Evolutionary conservation across 768 basidiomycete species (phyloP).

Genomic region (Agrocybe praecox): DNA sequence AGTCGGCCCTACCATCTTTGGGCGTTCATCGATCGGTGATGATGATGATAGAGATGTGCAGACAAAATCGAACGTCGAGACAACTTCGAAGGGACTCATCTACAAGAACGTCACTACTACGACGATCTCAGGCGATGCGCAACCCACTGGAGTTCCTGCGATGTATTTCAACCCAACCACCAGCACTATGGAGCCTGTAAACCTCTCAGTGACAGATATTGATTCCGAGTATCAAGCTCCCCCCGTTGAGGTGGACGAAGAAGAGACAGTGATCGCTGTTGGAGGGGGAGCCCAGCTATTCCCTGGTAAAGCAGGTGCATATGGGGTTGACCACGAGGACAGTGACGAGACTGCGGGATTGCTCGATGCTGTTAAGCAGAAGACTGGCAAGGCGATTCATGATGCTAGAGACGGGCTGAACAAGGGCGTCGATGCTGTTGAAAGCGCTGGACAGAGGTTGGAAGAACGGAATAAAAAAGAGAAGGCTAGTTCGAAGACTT

Average conservation of each 20-base stretch:
- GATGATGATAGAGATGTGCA: conserved; percentile 13
- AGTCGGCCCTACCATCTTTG: conserved; percentile 24
- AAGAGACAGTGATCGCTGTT: conserved; percentile 34
- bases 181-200: conserved; percentile 6
- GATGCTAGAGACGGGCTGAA: conserved; percentile 10
- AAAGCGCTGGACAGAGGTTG: conserved; percentile 23
- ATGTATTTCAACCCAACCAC: conserved; percentile 21
- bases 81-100: conserved; percentile 30
- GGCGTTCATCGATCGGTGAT: conserved; percentile 4
- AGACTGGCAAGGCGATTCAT: conserved; percentile 16
- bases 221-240: not conserved
- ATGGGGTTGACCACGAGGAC: conserved; percentile 23
- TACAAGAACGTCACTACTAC: conserved; percentile 18
- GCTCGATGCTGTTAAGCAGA: conserved; percentile 19
- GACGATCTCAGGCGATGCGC: conserved; percentile 1
- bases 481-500: conserved; percentile 22
- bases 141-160: conserved; percentile 10
- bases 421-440: conserved; percentile 12
- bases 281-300: conserved; percentile 38
- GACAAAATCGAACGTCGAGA: conserved; percentile 18
- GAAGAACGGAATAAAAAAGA: conserved; percentile 22
- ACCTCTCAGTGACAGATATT: conserved; percentile 15
- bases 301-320: conserved; percentile 32
- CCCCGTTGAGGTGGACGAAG: conserved; percentile 5
- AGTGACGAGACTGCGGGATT: conserved; percentile 18